Conservation (phyloP, 257 asterid species). For the Solanum virginianum region DNA sequence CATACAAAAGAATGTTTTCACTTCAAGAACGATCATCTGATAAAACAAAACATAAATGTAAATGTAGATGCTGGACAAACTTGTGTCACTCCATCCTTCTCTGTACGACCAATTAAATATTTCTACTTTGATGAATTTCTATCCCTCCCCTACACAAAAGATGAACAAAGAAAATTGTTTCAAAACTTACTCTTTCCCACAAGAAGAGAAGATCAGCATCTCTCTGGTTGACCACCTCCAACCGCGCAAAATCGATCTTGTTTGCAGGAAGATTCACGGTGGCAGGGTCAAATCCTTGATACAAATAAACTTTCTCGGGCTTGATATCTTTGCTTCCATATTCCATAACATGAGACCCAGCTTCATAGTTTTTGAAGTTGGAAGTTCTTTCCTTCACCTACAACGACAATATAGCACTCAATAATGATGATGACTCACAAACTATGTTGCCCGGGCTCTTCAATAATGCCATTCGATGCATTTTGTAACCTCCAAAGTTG, state of each 20-base stretch:
- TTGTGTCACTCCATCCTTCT: background rate
- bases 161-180: background rate
- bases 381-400: constrained; percentile 88
- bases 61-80: background rate
- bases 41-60: background rate
- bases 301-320: constrained; percentile 49
- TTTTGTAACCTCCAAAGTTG: background rate
- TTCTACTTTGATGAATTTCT: background rate
- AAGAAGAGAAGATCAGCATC: constrained; percentile 66
- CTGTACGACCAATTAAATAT: background rate
- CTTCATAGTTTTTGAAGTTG: constrained; percentile 31
- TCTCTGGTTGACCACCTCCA: constrained; percentile 70
- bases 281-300: constrained; percentile 77
- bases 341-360: constrained; percentile 92
- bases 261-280: constrained; percentile 54
- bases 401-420: background rate
- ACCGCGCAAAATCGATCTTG: background rate
- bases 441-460: background rate
- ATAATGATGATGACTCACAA: background rate
- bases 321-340: constrained; percentile 62
- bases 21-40: background rate
- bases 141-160: background rate
- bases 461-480: background rate
- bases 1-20: background rate
- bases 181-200: constrained; percentile 54